Evolutionary conservation across 176 grass and related monocot species (phyloP), one percentile per base, ranked within the genome.

Genomic region (Bothriochloa decipiens): DNA sequence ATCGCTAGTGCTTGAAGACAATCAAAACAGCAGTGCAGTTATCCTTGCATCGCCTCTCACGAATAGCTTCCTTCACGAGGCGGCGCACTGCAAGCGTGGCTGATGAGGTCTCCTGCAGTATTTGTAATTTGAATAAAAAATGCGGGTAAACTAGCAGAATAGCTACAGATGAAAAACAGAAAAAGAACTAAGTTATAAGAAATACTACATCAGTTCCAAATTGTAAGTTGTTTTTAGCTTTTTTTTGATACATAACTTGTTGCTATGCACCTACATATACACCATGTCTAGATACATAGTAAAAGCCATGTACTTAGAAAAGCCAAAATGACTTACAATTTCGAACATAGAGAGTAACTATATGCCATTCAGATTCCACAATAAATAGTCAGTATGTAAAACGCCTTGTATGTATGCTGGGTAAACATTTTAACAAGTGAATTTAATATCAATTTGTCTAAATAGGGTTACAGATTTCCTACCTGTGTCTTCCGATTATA

Each of bases 21-120:
- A 93, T 92, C 61, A 98, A 72, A 26, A 98, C 81, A 60, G 96
- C 93, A 6, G 96, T 93, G 86, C 96, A 95, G 67, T 98, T 98
- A 84, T 98, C 96, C 85, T 93, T 98, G 83, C 96, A 98, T 35
- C 89, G 87, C 80, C 96, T 87, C 74, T 98, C 96, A 11, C 93
- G 92, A 20, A 98, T 65, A 74, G 91, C 96, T 88, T 98, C 96
- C 71, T 87, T 92, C 60, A 93, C 93, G 1, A 98, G 89, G 58
- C 91, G 93, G 23, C 96, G 87, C 42, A 91, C 92, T 13, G 91
- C 93, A 1, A 85, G 60, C 2, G 89, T 81, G 20, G 89, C 91
- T 17, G 93, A 98, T 70, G 89, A 82, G 5, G 89, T 95, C 55
- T 93, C 93, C 96, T 97, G 66, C 67, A 82, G 63, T 75, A 35